Base-by-base conservation (phyloP, 768 basidiomycete species). In the Serendipita sp. region DNA sequence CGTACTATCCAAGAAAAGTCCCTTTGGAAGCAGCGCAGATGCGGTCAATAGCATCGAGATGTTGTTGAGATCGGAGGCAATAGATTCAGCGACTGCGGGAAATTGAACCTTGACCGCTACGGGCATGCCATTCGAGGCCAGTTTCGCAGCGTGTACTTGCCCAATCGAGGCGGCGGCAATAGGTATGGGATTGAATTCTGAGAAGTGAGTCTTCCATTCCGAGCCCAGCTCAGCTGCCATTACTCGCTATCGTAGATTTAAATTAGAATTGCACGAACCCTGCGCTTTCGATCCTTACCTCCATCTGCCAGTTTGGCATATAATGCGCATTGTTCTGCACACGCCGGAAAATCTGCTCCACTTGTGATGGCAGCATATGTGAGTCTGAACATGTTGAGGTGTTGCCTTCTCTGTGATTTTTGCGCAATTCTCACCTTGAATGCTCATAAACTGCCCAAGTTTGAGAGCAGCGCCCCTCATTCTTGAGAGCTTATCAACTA, bases 231-330 rank as follows among this genome's bases (percentile, higher is more conserved):
- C 81, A n/a, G 76, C 68, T 1, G 68, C 70, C 74, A 99, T 79
- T 31, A 92, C 92, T 70, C 69, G 65, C 75, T 87, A 82, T 33
- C 2, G 11, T 28, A 24, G 31, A 24, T 14, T 7, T 4, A 5
- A 34, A 45, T 16, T 3, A 30, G 26, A 30, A 2, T 14, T 24
- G 16, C 24, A 34, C 33, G 56, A 9, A 58, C 34, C 28, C 38
- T 30, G 61, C 28, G 3, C 42, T 17, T 34, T 4, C 17, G 11
- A 11, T 20, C 9, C 4, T 14, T 16, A 90, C 94, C 81, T 94
- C 88, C 84, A 97, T 88, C 71, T 99, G 95, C 88, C 88, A 94
- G 67, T 95, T 87, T 0, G 95, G 95, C 95, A 99, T 99, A 71
- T 97, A 97, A 72, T 99, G 91, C 1, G 95, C 95, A 67, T 86